Percentiles rank a stretch among this genome's conserved stretches.
These are phyloP conservation scores for Microstegium vimineum DNA, from an alignment of 176 grass and related monocot genomes.

Conservation along the genomic window DNA sequence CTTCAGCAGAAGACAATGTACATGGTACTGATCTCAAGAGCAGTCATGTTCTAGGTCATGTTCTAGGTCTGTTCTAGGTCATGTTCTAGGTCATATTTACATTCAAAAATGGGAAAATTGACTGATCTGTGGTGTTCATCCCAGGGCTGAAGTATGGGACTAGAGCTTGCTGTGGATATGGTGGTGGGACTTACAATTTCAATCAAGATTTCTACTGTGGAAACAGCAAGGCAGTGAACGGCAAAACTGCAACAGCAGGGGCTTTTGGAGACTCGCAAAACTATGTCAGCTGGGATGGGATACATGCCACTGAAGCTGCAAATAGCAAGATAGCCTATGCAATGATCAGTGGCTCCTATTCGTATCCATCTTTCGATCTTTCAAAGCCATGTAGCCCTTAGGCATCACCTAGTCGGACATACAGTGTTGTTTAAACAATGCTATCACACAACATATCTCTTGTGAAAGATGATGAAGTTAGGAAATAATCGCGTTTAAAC, in stretches of 20 bases:
- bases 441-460: neutral
- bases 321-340: constrained; percentile 39
- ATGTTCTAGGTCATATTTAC: too few species aligned
- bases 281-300: constrained; percentile 82
- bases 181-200: constrained; percentile 54
- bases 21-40: too few species aligned
- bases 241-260: constrained; percentile 16
- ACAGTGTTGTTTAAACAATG: neutral
- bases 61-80: too few species aligned
- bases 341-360: constrained; percentile 42
- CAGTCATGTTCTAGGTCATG: too few species aligned
- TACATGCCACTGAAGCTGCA: constrained; percentile 73
- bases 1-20: too few species aligned
- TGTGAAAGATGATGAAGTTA: neutral
- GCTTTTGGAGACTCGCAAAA: too few species aligned
- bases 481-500: neutral
- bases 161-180: constrained; percentile 65
- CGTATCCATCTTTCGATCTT: constrained; percentile 40
- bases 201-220: constrained; percentile 42
- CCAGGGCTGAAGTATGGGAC: constrained; percentile 55
- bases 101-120: neutral
- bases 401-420: neutral
- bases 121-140: neutral
- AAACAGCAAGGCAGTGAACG: constrained; percentile 50
- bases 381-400: constrained; percentile 36